Percentiles rank a stretch among this genome's conserved stretches.
Conservation (phyloP, 345 rosid species). For the Citrus cavaleriei region DNA sequence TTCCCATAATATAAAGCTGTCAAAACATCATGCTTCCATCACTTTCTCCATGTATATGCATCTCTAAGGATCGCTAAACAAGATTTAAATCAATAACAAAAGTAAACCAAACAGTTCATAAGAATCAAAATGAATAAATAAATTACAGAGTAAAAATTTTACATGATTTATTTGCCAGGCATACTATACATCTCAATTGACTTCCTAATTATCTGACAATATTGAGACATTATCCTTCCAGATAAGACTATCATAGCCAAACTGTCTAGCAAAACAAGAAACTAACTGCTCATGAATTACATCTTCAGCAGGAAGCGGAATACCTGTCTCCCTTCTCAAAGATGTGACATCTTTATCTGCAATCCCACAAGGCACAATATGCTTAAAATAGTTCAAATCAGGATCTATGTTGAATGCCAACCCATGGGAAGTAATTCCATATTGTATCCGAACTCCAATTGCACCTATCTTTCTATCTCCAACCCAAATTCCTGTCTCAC, state of each 20-base stretch:
- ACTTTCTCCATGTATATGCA: background rate
- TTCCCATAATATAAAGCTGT: background rate
- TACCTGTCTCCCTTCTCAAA: conserved; percentile 63
- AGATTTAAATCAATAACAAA: background rate
- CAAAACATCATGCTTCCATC: background rate
- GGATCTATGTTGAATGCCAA: conserved; percentile 81
- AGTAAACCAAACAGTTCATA: background rate
- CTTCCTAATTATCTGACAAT: conserved; percentile 23
- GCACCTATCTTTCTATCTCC: conserved; percentile 90
- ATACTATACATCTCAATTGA: conserved; percentile 7
- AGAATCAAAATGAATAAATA: background rate
- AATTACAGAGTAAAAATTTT: background rate
- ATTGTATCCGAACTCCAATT: conserved; percentile 73
- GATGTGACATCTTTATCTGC: conserved; percentile 80
- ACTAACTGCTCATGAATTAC: conserved; percentile 71
- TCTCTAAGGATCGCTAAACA: background rate
- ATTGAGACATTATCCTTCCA: conserved; percentile 42
- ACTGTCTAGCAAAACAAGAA: conserved; percentile 61
- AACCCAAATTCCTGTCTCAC: conserved; percentile 94
- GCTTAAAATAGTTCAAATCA: conserved; percentile 77
- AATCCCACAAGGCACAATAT: conserved; percentile 92
- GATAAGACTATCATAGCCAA: conserved; percentile 46
- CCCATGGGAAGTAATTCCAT: conserved; percentile 84
- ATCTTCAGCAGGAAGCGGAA: conserved; percentile 60
- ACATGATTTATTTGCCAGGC: conserved; percentile 5